Conservation (phyloP, 768 basidiomycete species). For the Obba rivulosa region DNA sequence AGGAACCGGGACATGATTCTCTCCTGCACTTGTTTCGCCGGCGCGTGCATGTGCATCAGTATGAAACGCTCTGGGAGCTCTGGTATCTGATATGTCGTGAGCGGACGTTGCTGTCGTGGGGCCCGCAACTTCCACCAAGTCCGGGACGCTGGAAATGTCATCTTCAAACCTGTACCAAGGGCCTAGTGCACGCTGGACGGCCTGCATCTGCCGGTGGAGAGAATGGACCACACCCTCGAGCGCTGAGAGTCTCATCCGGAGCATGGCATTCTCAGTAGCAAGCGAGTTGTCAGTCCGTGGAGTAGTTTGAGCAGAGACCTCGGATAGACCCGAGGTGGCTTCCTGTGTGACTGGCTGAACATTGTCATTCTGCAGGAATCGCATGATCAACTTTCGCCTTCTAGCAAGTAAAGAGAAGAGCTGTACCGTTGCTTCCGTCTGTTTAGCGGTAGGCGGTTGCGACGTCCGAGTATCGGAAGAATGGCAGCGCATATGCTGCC, state of each 20-base stretch:
- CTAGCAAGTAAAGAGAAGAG: too few relatives aligned
- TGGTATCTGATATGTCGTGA: too few relatives aligned
- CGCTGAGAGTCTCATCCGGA: conserved; percentile 52
- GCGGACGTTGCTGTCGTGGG: too few relatives aligned
- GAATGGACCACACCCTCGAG: conserved; percentile 51
- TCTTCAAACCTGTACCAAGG: conserved; percentile 51
- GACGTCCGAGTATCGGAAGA: background rate
- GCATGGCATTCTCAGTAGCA: conserved; percentile 57
- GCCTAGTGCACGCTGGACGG: conserved; percentile 53
- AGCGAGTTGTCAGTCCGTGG: conserved; percentile 34
- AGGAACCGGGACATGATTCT: background rate
- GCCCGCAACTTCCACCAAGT: too few relatives aligned
- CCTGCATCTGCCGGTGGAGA: conserved; percentile 52
- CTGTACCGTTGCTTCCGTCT: too few relatives aligned
- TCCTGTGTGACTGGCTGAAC: background rate
- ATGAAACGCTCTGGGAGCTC: background rate
- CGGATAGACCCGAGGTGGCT: background rate
- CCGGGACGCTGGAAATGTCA: background rate
- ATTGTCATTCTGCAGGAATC: background rate
- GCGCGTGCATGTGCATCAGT: background rate
- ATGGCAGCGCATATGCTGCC: conserved; percentile 28
- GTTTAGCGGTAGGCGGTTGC: too few relatives aligned
- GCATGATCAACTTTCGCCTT: background rate
- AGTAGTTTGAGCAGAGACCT: too few relatives aligned
- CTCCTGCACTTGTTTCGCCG: background rate